Conservation (phyloP, 1,284 basidiomycete genomes). For the Rhodotorula mucilaginosa region DNA sequence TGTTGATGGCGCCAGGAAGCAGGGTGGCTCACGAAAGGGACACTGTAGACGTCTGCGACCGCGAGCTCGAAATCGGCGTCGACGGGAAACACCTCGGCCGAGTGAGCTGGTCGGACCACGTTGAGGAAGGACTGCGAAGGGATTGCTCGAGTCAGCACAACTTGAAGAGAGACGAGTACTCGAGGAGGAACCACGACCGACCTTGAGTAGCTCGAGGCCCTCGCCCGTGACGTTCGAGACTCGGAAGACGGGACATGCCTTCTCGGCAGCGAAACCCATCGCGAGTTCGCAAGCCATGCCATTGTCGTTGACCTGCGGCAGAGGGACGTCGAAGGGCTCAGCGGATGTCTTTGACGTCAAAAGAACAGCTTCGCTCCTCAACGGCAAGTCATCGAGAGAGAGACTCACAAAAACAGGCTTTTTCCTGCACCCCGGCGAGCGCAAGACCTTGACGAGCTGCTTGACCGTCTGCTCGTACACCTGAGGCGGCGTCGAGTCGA, state of each 20-base stretch:
- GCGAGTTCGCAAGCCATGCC: conserved; percentile 73
- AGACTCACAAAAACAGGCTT: conserved; percentile 34
- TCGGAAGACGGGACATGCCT: conserved; percentile 65
- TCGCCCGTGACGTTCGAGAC: conserved; percentile 91
- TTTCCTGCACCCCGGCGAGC: conserved; percentile 84
- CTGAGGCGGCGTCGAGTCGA: conserved; percentile 94
- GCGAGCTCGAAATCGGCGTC: conserved; percentile 63
- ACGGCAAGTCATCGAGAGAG: background rate
- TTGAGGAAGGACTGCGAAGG: conserved; percentile 47
- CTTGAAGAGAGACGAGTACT: too few relatives aligned
- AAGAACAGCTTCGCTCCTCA: background rate
- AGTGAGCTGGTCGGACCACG: conserved; percentile 35
- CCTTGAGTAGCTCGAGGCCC: conserved; percentile 44
- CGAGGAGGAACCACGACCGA: background rate
- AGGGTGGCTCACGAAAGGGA: conserved; percentile 75
- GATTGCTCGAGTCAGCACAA: background rate
- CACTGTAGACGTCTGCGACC: conserved; percentile 62
- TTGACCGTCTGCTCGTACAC: conserved; percentile 85
- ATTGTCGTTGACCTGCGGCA: conserved; percentile 44
- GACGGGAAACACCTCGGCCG: conserved; percentile 42
- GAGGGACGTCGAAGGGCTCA: background rate
- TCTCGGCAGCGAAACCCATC: conserved; percentile 65
- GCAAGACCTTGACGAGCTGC: conserved; percentile 84
- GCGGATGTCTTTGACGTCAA: background rate
- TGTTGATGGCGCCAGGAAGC: background rate